phyloP scores from a whole-genome alignment of 805 yeast species.

The Metschnikowia reukaufii region DNA sequence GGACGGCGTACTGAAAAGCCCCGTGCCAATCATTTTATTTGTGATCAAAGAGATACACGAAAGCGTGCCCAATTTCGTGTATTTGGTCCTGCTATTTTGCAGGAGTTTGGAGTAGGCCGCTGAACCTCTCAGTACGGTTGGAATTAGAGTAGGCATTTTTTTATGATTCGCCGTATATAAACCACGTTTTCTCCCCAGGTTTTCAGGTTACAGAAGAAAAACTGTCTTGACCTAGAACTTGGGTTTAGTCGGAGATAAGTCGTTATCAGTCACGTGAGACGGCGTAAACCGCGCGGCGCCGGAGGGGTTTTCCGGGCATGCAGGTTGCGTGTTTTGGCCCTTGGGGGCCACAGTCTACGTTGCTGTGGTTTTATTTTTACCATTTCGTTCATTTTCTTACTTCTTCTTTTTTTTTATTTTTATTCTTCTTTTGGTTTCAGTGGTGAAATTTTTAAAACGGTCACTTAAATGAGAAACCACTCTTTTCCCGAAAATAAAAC shows the following conservation, averaged over 20 bases:
- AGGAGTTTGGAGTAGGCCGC: constrained; percentile 11
- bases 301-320: background rate
- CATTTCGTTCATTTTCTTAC: no score
- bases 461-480: no score
- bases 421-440: no score
- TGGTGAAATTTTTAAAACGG: no score
- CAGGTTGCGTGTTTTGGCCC: background rate
- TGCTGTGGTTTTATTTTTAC: background rate
- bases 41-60: constrained; percentile 50
- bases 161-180: no score
- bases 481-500: no score
- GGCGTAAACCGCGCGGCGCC: constrained; percentile 1
- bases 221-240: no score
- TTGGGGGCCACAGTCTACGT: background rate
- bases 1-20: constrained; percentile 68
- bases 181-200: no score
- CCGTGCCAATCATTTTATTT: constrained; percentile 74
- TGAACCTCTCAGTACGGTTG: constrained; percentile 11
- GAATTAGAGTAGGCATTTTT: constrained; percentile 16
- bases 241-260: background rate
- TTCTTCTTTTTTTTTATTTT: no score
- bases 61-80: constrained; percentile 25
- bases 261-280: constrained; percentile 10
- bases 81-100: constrained; percentile 6
- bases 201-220: no score